phyloP scores from a whole-genome alignment of 2,329 filamentous ascomycete genomes.

The Aspergillus proliferans region DNA sequence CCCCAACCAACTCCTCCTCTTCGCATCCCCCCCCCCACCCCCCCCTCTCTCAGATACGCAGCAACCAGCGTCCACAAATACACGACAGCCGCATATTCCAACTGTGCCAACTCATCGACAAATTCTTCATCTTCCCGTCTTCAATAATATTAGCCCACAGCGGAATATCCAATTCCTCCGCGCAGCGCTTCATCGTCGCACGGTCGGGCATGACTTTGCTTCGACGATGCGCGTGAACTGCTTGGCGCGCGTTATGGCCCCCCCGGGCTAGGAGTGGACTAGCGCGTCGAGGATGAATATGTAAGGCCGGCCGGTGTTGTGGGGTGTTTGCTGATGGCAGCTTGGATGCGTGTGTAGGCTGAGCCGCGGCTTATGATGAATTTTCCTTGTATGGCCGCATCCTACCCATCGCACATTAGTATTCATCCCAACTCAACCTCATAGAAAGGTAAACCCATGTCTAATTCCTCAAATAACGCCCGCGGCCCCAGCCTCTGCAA shows the following conservation, averaged over 20 bases:
- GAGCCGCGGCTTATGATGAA: conserved; percentile 41
- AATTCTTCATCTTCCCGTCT: conserved; percentile 37
- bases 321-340: conserved; percentile 44
- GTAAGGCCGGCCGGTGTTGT: conserved; percentile 30
- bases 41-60: too few species aligned
- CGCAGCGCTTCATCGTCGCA: conserved; percentile 29
- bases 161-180: conserved; percentile 35
- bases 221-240: conserved; percentile 41
- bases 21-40: too few species aligned
- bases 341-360: conserved; percentile 42
- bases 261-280: conserved; percentile 34
- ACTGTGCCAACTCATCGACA: conserved; percentile 30
- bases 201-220: conserved; percentile 41
- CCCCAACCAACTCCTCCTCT: too few species aligned
- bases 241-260: conserved; percentile 38
- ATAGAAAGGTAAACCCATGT: conserved; percentile 36
- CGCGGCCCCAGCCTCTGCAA: conserved; percentile 35
- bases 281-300: conserved; percentile 43
- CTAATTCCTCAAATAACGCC: conserved; percentile 45
- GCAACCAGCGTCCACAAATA: conserved; percentile 11
- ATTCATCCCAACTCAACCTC: neutral
- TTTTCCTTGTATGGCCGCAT: conserved; percentile 44
- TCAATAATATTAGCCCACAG: conserved; percentile 42
- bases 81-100: conserved; percentile 39
- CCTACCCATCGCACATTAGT: conserved; percentile 18